Conservation (phyloP, 1,284 basidiomycete species). For the Exobasidium rhododendri region DNA sequence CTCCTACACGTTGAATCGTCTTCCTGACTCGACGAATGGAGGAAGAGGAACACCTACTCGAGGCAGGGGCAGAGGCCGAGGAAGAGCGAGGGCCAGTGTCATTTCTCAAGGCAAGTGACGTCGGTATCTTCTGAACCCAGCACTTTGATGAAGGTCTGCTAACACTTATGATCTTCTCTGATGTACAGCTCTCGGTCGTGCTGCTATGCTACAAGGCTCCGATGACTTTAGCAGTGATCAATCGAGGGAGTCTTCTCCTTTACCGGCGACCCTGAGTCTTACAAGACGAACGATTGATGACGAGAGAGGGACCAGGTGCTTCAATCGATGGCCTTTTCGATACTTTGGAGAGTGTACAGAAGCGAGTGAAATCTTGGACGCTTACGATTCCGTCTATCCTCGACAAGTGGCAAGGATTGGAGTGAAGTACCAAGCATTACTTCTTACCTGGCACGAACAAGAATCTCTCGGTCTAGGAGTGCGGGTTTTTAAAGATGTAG, state of each 20-base stretch:
- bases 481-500: constrained; percentile 15
- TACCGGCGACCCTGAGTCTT: background rate
- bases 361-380: constrained; percentile 65
- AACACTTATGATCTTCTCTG: too few species aligned
- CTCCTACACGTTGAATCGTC: background rate
- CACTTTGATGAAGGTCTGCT: too few species aligned
- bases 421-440: constrained; percentile 73
- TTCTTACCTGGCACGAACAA: constrained; percentile 48
- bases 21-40: background rate
- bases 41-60: background rate
- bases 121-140: too few species aligned
- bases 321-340: constrained; percentile 90
- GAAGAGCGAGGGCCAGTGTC: background rate
- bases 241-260: constrained; percentile 8
- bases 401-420: constrained; percentile 82
- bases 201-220: background rate
- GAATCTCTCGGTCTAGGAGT: constrained; percentile 28
- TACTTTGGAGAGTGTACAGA: constrained; percentile 92
- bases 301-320: constrained; percentile 64
- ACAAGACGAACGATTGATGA: constrained; percentile 37
- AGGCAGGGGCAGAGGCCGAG: constrained; percentile 5
- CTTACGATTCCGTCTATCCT: constrained; percentile 91
- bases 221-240: background rate
- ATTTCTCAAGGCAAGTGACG: background rate
- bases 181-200: background rate